phyloP scores from a whole-genome alignment of 73 alveolate genomes.

The Effrenium voratum region DNA sequence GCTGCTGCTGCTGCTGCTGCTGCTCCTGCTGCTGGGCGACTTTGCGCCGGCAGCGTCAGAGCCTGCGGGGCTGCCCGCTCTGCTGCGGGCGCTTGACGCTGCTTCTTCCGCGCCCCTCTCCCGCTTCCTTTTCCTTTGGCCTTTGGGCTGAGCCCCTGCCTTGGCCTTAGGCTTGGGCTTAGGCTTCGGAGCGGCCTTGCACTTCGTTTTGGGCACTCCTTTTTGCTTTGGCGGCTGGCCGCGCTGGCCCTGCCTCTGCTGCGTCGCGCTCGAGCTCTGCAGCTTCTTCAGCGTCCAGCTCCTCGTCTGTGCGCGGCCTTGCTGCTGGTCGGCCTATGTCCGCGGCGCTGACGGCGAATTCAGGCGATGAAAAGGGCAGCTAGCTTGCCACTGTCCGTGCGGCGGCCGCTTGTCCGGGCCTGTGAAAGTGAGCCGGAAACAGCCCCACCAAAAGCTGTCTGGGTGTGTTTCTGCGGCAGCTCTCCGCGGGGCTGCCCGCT shows the following conservation, averaged over 20 bases:
- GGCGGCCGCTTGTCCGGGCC: constrained; percentile 23
- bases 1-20: constrained; percentile 11
- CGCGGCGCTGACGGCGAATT: not conserved
- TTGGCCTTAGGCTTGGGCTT: not conserved
- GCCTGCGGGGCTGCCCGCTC: not conserved
- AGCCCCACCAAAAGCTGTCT: constrained; percentile 10
- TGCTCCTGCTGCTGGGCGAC: not conserved
- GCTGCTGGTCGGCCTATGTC: not conserved
- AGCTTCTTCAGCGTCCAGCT: not conserved
- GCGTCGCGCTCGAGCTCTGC: not conserved
- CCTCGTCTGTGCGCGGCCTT: not conserved
- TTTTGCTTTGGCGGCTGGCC: not conserved
- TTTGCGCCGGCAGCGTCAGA: not conserved
- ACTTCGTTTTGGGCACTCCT: not conserved
- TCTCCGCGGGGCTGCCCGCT: not conserved
- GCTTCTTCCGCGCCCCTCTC: not conserved
- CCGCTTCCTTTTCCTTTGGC: not conserved
- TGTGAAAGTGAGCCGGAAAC: constrained; percentile 14
- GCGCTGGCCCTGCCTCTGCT: not conserved
- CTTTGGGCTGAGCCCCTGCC: not conserved
- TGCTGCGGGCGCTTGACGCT: not conserved
- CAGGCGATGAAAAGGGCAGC: not conserved
- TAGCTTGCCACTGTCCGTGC: constrained; percentile 28
- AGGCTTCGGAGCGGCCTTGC: not conserved
- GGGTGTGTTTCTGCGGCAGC: not conserved